These are phyloP conservation scores for Bonia amplexicaulis DNA, from an alignment of 176 grass and related monocot species.

Conservation along the genomic window DNA sequence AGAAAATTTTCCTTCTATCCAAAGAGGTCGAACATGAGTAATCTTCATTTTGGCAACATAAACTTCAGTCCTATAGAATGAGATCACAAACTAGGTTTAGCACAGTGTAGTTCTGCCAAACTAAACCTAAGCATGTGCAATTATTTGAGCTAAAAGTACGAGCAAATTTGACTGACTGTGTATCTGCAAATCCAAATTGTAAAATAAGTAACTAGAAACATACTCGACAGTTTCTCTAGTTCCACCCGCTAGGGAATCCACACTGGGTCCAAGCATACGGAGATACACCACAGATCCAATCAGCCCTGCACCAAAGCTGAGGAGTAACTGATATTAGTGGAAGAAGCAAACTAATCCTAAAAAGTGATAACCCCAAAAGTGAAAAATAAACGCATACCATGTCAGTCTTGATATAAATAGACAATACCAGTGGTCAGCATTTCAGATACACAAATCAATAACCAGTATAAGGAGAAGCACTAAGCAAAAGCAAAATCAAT, in stretches of 20 bases:
- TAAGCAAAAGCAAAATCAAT: neutral
- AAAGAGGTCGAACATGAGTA: neutral
- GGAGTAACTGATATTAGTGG: slow-evolving; percentile 26
- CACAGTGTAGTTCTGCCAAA: neutral
- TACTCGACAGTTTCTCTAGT: slow-evolving; percentile 75
- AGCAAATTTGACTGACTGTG: neutral
- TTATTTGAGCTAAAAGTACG: neutral
- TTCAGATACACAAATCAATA: slow-evolving; percentile 19
- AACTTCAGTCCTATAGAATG: neutral
- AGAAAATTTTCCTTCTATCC: neutral
- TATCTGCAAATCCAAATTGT: neutral
- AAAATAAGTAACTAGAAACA: slow-evolving; percentile 8
- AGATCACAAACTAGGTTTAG: neutral
- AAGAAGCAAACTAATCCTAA: neutral
- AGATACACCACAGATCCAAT: slow-evolving; percentile 89
- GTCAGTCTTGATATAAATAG: slow-evolving; percentile 9
- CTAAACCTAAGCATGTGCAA: neutral
- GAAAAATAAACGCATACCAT: neutral
- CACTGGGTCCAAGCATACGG: slow-evolving; percentile 85
- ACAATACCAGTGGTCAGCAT: neutral
- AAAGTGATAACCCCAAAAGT: neutral
- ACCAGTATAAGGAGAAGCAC: neutral
- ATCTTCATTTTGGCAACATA: neutral
- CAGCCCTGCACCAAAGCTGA: slow-evolving; percentile 81
- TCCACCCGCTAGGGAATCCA: slow-evolving; percentile 88